Conservation (phyloP, 768 basidiomycete species). For the Xerocomus potaroensis region DNA sequence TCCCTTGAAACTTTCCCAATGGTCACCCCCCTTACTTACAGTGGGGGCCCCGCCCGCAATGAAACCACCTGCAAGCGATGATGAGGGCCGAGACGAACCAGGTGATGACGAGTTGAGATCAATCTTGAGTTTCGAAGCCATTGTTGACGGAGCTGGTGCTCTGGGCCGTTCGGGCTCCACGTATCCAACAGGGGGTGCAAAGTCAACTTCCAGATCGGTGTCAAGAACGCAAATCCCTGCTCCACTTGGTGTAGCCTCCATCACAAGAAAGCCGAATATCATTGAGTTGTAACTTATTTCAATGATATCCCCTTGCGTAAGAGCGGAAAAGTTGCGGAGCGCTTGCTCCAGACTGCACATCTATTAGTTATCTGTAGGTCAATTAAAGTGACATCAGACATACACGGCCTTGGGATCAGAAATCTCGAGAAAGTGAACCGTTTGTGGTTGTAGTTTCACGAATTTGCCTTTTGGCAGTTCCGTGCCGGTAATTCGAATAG, state of each 20-base stretch:
- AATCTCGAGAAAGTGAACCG: slow-evolving; percentile 92
- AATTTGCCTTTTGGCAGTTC: slow-evolving; percentile 90
- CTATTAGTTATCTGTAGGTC: slow-evolving; percentile 1
- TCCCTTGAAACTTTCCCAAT: slow-evolving; percentile 96
- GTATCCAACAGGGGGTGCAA: slow-evolving; percentile 89
- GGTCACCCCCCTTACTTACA: slow-evolving; percentile 73
- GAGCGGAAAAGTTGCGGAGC: slow-evolving; percentile 84
- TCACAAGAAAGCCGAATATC: slow-evolving; percentile 90
- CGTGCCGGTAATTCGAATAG: slow-evolving; percentile 86
- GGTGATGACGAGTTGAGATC: slow-evolving; percentile 85
- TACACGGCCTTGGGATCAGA: slow-evolving; percentile 98
- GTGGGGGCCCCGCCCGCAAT: slow-evolving; percentile 44
- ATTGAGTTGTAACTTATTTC: slow-evolving; percentile 98
- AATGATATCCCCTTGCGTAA: slow-evolving; percentile 95
- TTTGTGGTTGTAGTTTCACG: slow-evolving; percentile 96
- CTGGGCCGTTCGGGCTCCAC: slow-evolving; percentile 90
- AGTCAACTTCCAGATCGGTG: slow-evolving; percentile 98
- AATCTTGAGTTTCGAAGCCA: slow-evolving; percentile 97
- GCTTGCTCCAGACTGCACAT: slow-evolving; percentile 82
- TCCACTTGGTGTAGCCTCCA: slow-evolving; percentile 87
- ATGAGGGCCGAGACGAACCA: slow-evolving; percentile 78
- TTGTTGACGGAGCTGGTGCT: slow-evolving; percentile 76
- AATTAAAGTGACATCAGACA: slow-evolving; percentile 29
- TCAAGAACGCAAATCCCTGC: slow-evolving; percentile 88
- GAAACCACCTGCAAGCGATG: slow-evolving; percentile 67